Base-by-base conservation (phyloP, 768 basidiomycete species). In the Tylopilus rubrobrunneus region DNA sequence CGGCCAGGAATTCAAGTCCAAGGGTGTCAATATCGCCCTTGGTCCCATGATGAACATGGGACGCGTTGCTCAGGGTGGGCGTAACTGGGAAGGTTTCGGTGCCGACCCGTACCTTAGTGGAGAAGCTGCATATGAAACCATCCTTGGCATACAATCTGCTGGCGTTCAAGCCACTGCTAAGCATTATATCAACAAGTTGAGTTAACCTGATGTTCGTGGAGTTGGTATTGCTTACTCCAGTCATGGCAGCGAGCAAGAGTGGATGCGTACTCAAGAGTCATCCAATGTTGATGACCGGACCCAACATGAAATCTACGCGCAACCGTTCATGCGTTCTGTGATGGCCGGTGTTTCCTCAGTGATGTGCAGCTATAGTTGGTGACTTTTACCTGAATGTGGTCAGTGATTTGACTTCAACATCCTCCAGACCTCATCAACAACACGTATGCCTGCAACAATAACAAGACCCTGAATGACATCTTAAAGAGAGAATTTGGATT, bases 81-180 rank as follows among this genome's bases (percentile, higher is more conserved):
- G 94, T 28, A 92, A 94, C 69, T 96, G 92, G 90, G 94, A 96
- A 76, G 92, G 91, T n/a, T 94, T 93, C 53, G 92, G 93, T 29
- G 91, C 81, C 10, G 94, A 97, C 67, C 94, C 94, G 0, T 96
- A 83, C 73, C 74, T 96, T 15, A 62, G 81, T n/a, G 92, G 94
- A 12, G 91, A 90, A 64, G 76, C 75, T 7, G 78, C 84, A 3
- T 84, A 78, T 44, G 88, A 92, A 69, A 95, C 92, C 1, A 81
- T 95, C 49, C 72, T 89, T 17, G 93, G 93, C 7, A 69, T 95
- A 73, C 93, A 97, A 64, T 62, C 73, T 23, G 78, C 72, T 19
- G 93, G 93, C 36, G 87, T 93, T 0, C 89, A 92, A 64, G 90
- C 92, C 0, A 90, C 87, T 55, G 90, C 89, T 11, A 94, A 94